Conservation (phyloP, 495 filamentous ascomycete species). For the Aspergillus mulundensis region DNA sequence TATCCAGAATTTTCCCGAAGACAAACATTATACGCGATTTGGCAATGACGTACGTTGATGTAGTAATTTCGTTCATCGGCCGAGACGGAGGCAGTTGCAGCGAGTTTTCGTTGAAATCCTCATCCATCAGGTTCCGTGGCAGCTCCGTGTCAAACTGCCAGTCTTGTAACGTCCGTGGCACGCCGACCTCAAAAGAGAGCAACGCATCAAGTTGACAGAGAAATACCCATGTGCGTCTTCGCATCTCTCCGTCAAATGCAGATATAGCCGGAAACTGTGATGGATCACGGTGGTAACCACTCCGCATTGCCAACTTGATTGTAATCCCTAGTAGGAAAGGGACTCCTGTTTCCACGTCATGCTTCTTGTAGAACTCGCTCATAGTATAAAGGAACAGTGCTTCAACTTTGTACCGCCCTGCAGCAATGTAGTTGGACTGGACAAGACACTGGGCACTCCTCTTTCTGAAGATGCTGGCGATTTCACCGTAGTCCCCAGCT, state of each 20-base stretch:
- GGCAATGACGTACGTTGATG: conserved; percentile 32
- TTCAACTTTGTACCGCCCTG: conserved; percentile 24
- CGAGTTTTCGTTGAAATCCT: conserved; percentile 39
- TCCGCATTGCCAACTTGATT: conserved; percentile 40
- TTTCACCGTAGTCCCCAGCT: conserved; percentile 15
- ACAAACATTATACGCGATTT: conserved; percentile 40
- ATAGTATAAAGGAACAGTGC: conserved; percentile 37
- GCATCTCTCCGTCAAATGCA: conserved; percentile 41
- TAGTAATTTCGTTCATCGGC: conserved; percentile 35
- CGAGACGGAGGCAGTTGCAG: conserved; percentile 32
- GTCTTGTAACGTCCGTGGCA: conserved; percentile 41
- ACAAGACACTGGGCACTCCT: conserved; percentile 11
- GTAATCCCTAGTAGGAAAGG: conserved; percentile 36
- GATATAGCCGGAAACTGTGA: conserved; percentile 35
- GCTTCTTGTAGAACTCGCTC: conserved; percentile 33
- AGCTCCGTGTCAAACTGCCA: conserved; percentile 41
- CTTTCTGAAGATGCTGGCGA: conserved; percentile 2
- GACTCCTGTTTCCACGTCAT: conserved; percentile 34
- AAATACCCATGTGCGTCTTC: conserved; percentile 39
- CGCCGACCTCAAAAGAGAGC: conserved; percentile 43
- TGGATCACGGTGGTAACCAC: conserved; percentile 46
- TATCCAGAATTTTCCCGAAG: conserved; percentile 46
- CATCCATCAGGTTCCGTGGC: conserved; percentile 41
- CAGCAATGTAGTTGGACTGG: conserved; percentile 10
- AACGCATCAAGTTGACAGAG: conserved; percentile 40